These are phyloP conservation scores for Aspergillus unguis DNA, from an alignment of 2,329 filamentous ascomycete genomes.

Conservation along the genomic window DNA sequence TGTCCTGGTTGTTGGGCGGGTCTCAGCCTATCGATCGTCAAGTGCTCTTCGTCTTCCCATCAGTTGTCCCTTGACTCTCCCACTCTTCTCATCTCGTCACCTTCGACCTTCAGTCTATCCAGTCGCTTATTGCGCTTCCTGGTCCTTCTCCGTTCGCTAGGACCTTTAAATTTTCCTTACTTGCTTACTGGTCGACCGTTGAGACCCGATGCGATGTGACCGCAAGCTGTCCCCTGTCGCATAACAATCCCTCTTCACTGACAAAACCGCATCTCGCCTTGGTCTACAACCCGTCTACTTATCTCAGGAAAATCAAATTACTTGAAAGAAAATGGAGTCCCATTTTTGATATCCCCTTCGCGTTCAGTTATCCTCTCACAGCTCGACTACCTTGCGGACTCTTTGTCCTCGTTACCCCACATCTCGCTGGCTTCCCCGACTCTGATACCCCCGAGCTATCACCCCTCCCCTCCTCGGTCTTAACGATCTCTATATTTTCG, in stretches of 20 bases:
- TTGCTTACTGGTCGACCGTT: slow-evolving; percentile 20
- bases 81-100: too few species aligned
- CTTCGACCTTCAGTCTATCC: too few species aligned
- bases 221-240: slow-evolving; percentile 22
- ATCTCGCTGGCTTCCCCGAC: slow-evolving; percentile 14
- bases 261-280: not conserved
- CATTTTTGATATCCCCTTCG: slow-evolving; percentile 9
- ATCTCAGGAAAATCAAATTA: not conserved
- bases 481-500: not conserved
- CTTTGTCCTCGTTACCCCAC: slow-evolving; percentile 15
- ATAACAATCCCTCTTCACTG: slow-evolving; percentile 11
- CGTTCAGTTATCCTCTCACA: slow-evolving; percentile 4
- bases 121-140: too few species aligned
- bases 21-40: slow-evolving; percentile 13
- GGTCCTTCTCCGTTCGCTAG: too few species aligned
- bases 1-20: slow-evolving; percentile 9
- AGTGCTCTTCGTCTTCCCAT: slow-evolving; percentile 18
- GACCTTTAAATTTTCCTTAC: too few species aligned
- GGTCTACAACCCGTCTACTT: not conserved
- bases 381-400: slow-evolving; percentile 10
- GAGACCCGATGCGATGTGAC: slow-evolving; percentile 31
- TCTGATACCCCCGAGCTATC: slow-evolving; percentile 7
- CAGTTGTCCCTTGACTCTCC: not conserved
- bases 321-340: slow-evolving; percentile 15
- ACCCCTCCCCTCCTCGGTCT: not conserved